These are phyloP conservation scores for Neurospora pannonica DNA, from an alignment of 495 filamentous ascomycete species.

Conservation along the genomic window DNA sequence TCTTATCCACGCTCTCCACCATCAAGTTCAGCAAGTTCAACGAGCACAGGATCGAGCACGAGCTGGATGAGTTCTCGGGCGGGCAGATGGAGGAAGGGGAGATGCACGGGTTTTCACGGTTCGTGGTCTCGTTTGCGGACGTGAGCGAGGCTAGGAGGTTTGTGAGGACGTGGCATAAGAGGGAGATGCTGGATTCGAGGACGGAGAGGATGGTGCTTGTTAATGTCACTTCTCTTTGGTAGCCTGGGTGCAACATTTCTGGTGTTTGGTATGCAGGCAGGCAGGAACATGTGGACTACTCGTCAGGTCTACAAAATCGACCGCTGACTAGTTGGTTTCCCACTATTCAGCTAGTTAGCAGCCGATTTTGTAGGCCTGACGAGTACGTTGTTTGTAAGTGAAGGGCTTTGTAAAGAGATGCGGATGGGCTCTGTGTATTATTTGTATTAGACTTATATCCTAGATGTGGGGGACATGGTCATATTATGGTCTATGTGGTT, in stretches of 20 bases:
- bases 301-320: too few species aligned
- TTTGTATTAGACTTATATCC: not conserved
- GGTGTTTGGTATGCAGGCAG: not conserved
- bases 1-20: not conserved
- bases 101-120: constrained; percentile 21
- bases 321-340: too few species aligned
- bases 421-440: not conserved
- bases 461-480: too few species aligned
- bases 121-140: constrained; percentile 40
- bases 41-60: not conserved
- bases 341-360: too few species aligned
- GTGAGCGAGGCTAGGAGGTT: constrained; percentile 45
- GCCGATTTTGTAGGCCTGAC: too few species aligned
- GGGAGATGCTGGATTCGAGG: constrained; percentile 25
- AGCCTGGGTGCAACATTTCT: not conserved
- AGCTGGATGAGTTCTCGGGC: not conserved
- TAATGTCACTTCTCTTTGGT: constrained; percentile 42
- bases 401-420: not conserved
- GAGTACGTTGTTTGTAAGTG: not conserved
- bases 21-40: not conserved
- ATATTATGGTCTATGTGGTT: too few species aligned
- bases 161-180: constrained; percentile 45
- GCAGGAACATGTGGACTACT: too few species aligned
- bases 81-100: not conserved
- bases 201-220: constrained; percentile 19